Evolutionary conservation across 805 yeast species (phyloP).

Genomic region (Ogataea nitratoaversa): DNA sequence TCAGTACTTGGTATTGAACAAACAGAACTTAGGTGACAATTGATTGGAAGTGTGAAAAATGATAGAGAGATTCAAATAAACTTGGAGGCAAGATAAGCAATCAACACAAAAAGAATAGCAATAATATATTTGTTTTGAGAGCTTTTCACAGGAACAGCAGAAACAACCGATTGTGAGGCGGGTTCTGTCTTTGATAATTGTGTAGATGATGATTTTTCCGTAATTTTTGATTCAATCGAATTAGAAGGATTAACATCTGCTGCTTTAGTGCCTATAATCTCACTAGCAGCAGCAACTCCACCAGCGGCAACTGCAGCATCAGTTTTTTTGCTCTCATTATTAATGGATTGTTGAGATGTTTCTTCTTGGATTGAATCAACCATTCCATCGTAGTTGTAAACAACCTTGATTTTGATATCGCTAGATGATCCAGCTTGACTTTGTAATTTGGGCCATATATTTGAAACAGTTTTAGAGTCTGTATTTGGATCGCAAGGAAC

Average conservation of each 20-base stretch:
- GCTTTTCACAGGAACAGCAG: background rate
- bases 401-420: constrained; percentile 30
- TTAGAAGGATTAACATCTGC: background rate
- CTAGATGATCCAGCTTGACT: constrained; percentile 40
- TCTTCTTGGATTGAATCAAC: constrained; percentile 31
- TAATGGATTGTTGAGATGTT: constrained; percentile 17
- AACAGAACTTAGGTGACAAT: background rate
- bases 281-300: constrained; percentile 11
- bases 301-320: constrained; percentile 12
- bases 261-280: background rate
- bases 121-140: constrained; percentile 13
- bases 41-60: background rate
- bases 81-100: constrained; percentile 20
- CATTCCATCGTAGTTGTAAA: constrained; percentile 25
- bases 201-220: background rate
- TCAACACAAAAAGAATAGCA: constrained; percentile 16
- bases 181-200: background rate
- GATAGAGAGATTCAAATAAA: constrained; percentile 3
- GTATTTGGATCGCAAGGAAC: constrained; percentile 65
- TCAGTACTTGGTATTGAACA: background rate
- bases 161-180: background rate
- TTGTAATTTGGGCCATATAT: constrained; percentile 71
- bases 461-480: constrained; percentile 54
- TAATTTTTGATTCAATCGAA: background rate
- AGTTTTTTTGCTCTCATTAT: constrained; percentile 11